These are phyloP conservation scores for Lentithecium fluviatile DNA, from an alignment of 495 filamentous ascomycete genomes.

Conservation along the genomic window DNA sequence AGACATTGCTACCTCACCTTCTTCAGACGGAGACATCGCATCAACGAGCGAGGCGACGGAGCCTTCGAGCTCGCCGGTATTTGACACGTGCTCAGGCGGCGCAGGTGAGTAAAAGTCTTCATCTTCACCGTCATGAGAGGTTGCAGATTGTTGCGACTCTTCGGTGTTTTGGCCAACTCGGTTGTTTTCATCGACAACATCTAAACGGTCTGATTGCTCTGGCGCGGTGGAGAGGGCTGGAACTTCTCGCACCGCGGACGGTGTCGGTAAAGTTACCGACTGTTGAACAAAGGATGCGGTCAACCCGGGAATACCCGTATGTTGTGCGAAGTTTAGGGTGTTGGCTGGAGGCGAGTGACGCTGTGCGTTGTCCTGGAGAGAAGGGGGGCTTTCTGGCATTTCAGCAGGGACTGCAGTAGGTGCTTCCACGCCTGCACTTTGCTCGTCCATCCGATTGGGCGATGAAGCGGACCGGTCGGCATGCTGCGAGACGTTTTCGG, in stretches of 20 bases:
- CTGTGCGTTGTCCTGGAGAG: too few species aligned
- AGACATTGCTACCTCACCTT: conserved; percentile 31
- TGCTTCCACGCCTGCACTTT: too few species aligned
- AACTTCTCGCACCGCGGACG: too few species aligned
- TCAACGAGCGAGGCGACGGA: background rate
- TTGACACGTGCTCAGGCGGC: background rate
- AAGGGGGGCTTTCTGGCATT: too few species aligned
- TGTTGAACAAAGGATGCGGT: too few species aligned
- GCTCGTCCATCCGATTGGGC: background rate
- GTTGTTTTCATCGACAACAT: background rate
- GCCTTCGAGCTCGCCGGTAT: background rate
- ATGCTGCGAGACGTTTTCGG: background rate
- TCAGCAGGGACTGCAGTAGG: too few species aligned
- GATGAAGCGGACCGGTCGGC: background rate
- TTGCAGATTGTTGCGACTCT: background rate
- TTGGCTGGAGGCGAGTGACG: too few species aligned
- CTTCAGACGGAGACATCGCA: conserved; percentile 9
- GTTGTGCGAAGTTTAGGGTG: too few species aligned
- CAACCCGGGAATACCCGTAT: too few species aligned
- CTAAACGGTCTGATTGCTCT: too few species aligned
- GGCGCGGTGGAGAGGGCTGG: too few species aligned
- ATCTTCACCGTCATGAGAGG: conserved; percentile 20
- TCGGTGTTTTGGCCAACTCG: background rate
- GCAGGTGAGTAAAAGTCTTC: conserved; percentile 34
- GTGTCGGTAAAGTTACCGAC: too few species aligned